phyloP scores from a whole-genome alignment of 2,329 filamentous ascomycete genomes.

The Hymenoscyphus scutula region DNA sequence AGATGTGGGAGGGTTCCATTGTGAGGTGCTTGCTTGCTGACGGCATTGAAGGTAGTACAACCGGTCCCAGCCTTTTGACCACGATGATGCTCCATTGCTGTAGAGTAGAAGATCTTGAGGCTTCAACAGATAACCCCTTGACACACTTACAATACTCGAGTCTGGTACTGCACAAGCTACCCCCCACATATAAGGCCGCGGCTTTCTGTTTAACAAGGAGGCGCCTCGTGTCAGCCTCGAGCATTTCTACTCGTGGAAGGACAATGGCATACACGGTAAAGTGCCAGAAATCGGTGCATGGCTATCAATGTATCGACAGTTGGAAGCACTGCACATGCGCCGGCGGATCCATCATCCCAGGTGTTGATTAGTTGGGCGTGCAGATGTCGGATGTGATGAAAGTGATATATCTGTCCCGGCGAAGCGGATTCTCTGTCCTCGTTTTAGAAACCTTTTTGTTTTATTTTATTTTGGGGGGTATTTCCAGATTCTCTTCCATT shows the following conservation, averaged over 20 bases:
- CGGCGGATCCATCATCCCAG: background rate
- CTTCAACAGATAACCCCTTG: background rate
- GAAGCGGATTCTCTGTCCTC: background rate
- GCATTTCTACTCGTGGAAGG: conserved; percentile 25
- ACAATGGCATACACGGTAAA: background rate
- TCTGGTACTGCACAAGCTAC: background rate
- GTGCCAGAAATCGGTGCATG: background rate
- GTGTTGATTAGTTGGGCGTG: background rate
- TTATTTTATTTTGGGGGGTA: background rate
- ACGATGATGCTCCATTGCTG: background rate
- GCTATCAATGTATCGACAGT: background rate
- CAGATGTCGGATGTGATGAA: background rate
- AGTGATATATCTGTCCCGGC: conserved; percentile 1
- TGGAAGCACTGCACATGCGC: background rate
- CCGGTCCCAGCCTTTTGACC: conserved; percentile 2
- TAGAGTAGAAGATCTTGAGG: background rate
- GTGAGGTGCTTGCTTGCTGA: background rate
- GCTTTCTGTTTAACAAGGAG: background rate
- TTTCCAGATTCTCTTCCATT: background rate
- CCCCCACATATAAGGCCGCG: background rate
- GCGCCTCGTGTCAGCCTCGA: conserved; percentile 30
- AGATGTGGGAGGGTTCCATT: background rate
- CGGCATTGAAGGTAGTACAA: background rate
- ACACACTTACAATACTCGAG: no score
- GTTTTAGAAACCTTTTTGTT: background rate